Evolutionary conservation across 2,329 filamentous ascomycete genomes (phyloP).

Genomic region (Pseudogymnoascus sp.): DNA sequence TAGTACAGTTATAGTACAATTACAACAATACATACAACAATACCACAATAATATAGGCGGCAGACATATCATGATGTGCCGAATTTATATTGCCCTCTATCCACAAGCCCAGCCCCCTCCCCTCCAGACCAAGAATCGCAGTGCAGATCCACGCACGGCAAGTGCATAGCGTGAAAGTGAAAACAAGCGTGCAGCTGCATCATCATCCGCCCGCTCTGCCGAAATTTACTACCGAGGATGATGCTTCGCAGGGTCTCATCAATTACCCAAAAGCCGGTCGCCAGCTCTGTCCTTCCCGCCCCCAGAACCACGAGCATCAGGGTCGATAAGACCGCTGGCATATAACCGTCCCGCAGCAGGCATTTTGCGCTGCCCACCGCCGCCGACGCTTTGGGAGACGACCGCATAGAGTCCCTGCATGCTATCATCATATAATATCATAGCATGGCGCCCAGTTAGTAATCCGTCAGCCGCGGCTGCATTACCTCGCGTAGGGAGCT

Average conservation of each 20-base stretch:
- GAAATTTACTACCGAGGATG: not conserved
- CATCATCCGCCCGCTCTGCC: not conserved
- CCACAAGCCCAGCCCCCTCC: not conserved
- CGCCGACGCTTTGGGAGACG: not conserved
- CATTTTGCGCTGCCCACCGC: not conserved
- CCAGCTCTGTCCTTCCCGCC: not conserved
- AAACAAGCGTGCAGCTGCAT: not conserved
- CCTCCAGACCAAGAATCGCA: not conserved
- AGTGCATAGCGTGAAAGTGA: not conserved
- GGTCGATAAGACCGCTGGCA: not conserved
- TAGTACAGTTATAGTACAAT: not conserved
- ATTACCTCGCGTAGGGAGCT: not conserved
- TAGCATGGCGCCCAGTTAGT: not conserved
- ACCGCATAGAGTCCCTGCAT: not conserved
- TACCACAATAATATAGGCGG: not conserved
- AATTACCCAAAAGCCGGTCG: not conserved
- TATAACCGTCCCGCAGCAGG: constrained; percentile 1
- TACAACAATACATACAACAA: too few relatives aligned
- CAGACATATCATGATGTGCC: not conserved
- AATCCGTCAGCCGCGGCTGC: not conserved
- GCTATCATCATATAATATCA: not conserved
- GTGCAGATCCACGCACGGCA: constrained; percentile 1
- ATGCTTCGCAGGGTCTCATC: constrained; percentile 2
- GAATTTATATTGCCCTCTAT: not conserved
- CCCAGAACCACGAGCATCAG: constrained; percentile 6